Conservation (phyloP, 1,284 basidiomycete genomes). For the Tilletia walkeri region DNA sequence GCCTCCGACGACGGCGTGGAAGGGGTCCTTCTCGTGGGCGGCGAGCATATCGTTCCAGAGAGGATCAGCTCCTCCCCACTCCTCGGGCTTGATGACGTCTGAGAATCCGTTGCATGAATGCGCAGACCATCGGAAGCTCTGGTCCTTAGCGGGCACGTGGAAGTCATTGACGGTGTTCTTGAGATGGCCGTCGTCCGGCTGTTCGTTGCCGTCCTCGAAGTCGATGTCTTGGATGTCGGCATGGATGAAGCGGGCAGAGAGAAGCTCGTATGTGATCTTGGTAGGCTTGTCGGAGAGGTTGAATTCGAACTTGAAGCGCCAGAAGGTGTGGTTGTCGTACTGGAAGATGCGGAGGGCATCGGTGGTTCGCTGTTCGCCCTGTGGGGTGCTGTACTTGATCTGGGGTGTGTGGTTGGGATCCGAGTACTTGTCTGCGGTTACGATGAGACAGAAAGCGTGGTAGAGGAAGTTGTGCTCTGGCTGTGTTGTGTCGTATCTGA, state of each 20-base stretch:
- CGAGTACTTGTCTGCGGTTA: constrained; percentile 70
- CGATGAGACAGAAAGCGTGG: constrained; percentile 65
- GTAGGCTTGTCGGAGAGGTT: constrained; percentile 63
- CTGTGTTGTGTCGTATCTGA: constrained; percentile 86
- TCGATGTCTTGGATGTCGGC: constrained; percentile 4
- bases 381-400: constrained; percentile 3
- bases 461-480: constrained; percentile 64
- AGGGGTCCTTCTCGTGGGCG: constrained; percentile 75
- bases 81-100: constrained; percentile 59
- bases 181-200: not conserved
- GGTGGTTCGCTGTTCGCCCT: not conserved
- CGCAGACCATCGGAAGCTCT: constrained; percentile 88
- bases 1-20: constrained; percentile 80
- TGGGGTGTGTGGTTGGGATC: constrained; percentile 15
- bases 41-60: constrained; percentile 87
- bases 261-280: constrained; percentile 23
- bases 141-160: constrained; percentile 73
- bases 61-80: constrained; percentile 56
- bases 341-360: constrained; percentile 75
- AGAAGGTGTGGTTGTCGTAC: constrained; percentile 79
- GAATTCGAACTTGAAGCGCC: constrained; percentile 86
- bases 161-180: constrained; percentile 69
- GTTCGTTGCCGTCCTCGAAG: constrained; percentile 11
- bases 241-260: not conserved
- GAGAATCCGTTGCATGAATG: constrained; percentile 70